phyloP scores from a whole-genome alignment of 768 basidiomycete genomes.

The Tricholoma sp. region DNA sequence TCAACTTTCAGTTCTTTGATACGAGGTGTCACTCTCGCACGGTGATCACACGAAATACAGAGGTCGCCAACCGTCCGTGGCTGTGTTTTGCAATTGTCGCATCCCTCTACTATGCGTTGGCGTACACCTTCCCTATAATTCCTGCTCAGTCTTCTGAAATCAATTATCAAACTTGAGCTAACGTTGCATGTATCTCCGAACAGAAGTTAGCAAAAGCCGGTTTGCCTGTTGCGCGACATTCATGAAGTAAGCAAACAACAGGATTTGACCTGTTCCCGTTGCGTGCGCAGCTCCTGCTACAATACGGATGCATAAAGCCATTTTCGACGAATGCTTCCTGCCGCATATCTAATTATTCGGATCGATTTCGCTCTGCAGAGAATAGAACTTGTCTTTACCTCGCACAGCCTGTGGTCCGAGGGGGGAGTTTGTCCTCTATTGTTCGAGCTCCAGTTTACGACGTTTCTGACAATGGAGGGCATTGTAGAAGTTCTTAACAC shows the following conservation, averaged over 20 bases:
- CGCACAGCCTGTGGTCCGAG: slow-evolving; percentile 45
- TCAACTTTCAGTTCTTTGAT: slow-evolving; percentile 44
- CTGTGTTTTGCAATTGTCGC: slow-evolving; percentile 41
- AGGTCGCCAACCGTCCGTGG: slow-evolving; percentile 41
- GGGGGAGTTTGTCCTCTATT: slow-evolving; percentile 19
- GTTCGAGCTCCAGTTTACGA: slow-evolving; percentile 36
- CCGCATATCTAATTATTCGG: slow-evolving; percentile 42
- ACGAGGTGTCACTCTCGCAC: slow-evolving; percentile 34
- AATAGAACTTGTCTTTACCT: slow-evolving; percentile 24
- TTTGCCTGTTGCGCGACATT: slow-evolving; percentile 50
- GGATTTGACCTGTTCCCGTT: slow-evolving; percentile 35
- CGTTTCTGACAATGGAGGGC: slow-evolving; percentile 37
- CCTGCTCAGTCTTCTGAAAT: not conserved
- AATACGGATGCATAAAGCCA: slow-evolving; percentile 52
- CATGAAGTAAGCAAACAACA: slow-evolving; percentile 43
- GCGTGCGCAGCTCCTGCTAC: slow-evolving; percentile 57
- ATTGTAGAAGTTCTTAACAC: slow-evolving; percentile 24
- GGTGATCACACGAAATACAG: slow-evolving; percentile 48
- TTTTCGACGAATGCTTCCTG: slow-evolving; percentile 48
- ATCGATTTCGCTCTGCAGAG: not conserved
- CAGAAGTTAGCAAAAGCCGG: slow-evolving; percentile 51
- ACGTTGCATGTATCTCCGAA: slow-evolving; percentile 56
- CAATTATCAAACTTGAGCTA: slow-evolving; percentile 14
- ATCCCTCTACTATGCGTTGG: slow-evolving; percentile 42
- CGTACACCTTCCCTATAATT: slow-evolving; percentile 46